Evolutionary conservation across 768 basidiomycete genomes (phyloP).

Genomic region (Phanerochaete sordida): DNA sequence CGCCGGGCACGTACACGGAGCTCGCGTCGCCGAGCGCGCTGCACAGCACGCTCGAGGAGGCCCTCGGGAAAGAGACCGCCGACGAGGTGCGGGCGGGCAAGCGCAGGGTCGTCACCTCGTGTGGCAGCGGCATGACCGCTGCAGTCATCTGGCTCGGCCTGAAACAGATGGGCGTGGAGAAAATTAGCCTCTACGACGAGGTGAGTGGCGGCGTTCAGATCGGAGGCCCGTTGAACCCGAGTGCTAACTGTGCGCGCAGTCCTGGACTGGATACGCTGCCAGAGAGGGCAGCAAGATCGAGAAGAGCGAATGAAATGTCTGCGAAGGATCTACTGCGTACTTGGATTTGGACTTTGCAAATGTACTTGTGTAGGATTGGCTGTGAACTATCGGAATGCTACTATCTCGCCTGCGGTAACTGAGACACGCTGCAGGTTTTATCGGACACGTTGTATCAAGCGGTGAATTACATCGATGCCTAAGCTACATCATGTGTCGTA

Average conservation of each 20-base stretch:
- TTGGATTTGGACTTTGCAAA: neutral
- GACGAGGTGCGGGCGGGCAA: constrained; percentile 59
- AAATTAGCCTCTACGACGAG: constrained; percentile 88
- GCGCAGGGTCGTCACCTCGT: constrained; percentile 65
- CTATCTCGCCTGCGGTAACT: neutral
- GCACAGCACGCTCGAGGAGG: constrained; percentile 52
- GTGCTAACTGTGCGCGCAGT: constrained; percentile 40
- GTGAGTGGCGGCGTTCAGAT: constrained; percentile 39
- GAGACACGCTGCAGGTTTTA: neutral
- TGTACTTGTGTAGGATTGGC: neutral
- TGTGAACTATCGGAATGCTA: neutral
- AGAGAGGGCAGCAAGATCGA: constrained; percentile 71
- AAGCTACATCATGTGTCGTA: no score
- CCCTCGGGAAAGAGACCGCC: constrained; percentile 56
- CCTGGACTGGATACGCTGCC: constrained; percentile 93
- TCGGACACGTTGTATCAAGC: no score
- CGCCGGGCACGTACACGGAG: constrained; percentile 40
- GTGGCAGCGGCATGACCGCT: constrained; percentile 99
- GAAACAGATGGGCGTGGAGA: constrained; percentile 58
- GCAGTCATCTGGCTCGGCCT: constrained; percentile 92
- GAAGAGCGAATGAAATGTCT: constrained; percentile 28
- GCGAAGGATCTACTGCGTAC: neutral
- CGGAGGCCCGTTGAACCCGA: neutral
- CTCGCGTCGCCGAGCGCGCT: constrained; percentile 31
- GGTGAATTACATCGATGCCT: no score